Percentiles rank a stretch among this genome's conserved stretches.
These are phyloP conservation scores for Friedmanniomyces simplex DNA, from an alignment of 495 filamentous ascomycete species.

Conservation along the genomic window DNA sequence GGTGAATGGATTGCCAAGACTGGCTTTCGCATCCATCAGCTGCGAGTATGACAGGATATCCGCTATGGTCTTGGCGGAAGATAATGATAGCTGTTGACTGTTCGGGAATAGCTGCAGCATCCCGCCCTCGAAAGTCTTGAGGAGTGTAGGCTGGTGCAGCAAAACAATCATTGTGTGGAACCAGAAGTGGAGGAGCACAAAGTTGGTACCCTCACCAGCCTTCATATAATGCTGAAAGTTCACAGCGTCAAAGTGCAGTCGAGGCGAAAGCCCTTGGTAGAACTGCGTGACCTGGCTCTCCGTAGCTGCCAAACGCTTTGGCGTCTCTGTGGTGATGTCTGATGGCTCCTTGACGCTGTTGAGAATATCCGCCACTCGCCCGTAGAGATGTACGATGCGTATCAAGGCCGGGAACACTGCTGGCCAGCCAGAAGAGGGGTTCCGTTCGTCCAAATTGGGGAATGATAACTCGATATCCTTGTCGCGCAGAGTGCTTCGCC, in stretches of 20 bases:
- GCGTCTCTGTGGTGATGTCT: conserved; percentile 62
- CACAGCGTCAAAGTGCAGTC: conserved; percentile 65
- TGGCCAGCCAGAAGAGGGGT: conserved; percentile 52
- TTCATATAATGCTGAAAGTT: conserved; percentile 72
- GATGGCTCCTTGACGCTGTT: conserved; percentile 69
- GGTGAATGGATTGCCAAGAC: conserved; percentile 77
- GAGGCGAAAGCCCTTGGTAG: conserved; percentile 60
- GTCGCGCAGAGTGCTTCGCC: conserved; percentile 68
- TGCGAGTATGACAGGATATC: conserved; percentile 75
- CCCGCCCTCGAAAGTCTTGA: conserved; percentile 63
- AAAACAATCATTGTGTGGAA: conserved; percentile 80
- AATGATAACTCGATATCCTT: conserved; percentile 71
- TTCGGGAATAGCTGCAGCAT: conserved; percentile 62
- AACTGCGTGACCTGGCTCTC: conserved; percentile 69
- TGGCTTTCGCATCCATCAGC: conserved; percentile 65
- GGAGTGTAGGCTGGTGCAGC: conserved; percentile 68
- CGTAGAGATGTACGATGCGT: conserved; percentile 74
- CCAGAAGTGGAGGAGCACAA: conserved; percentile 84
- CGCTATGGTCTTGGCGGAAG: conserved; percentile 78
- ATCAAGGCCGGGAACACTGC: conserved; percentile 68
- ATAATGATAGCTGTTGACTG: conserved; percentile 73
- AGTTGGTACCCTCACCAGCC: conserved; percentile 67
- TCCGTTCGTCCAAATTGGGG: conserved; percentile 51
- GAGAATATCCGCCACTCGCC: conserved; percentile 67
- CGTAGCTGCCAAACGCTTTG: conserved; percentile 57